Base-by-base conservation (phyloP, 768 basidiomycete genomes). In the Phylloporus sp. region DNA sequence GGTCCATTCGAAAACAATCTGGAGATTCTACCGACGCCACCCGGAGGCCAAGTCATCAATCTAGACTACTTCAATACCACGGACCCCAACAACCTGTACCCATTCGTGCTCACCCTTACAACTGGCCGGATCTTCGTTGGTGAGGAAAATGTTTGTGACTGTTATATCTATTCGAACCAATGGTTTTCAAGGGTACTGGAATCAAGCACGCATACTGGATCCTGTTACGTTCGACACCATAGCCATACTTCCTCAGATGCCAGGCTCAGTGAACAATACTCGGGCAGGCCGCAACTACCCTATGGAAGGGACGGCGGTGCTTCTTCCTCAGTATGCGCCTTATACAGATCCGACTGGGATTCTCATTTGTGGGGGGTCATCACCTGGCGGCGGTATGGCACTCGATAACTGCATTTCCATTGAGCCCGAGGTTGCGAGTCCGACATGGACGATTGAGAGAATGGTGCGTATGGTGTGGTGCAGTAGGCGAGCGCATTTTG, bases 11-110 rank as follows among this genome's bases (percentile, higher is more conserved):
- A 82, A 52, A 87, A 86, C 0, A 88, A 76, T 56, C 68, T 90
- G 31, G 89, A 91, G 66, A 73, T 87, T 47, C 72, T 91, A 6
- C 88, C 88, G 2, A 82, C 72, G 27, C 83, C 85, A 6, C 64
- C 63, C 0, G 88, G 88, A 2, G 87, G 84, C n/a, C 71, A 75
- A 0, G 71, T 73, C 10, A 50, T 85, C 46, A 73, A 79, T 44
- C 75, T 90, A 47, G 83, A 85, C 53, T 90, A 80, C 72, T 71
- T 91, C 63, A 72, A 31, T 76, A 86, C n/a, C 23, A 90, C 89
- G 5, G 84, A 91, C 60, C 89, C 89, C 1, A 82, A 87, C 60
- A 89, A 90, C 58, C 66, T 91, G 44, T 91, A 91, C 59, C 88
- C 89, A 0, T 91, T 88, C 73, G 68, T 91, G 28, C 67, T 84